Percentiles rank a stretch among this genome's conserved stretches.
Evolutionary conservation across 2,329 filamentous ascomycete genomes (phyloP).

Genomic region (Pezicula carpinea): DNA sequence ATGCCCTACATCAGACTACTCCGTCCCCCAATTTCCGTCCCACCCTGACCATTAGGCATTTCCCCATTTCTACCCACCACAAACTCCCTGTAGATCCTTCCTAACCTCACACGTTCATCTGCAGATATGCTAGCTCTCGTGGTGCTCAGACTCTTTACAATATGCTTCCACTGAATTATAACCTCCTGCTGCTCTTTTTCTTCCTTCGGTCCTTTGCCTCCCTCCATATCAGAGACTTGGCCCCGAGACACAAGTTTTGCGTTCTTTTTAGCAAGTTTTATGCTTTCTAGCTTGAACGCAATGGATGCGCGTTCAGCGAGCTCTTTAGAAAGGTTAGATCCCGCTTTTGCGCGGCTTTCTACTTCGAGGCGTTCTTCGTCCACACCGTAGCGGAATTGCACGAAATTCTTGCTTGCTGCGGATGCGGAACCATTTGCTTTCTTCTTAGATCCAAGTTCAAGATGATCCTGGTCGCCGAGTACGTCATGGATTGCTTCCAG

Average conservation of each 20-base stretch:
- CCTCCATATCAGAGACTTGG: slow-evolving; percentile 17
- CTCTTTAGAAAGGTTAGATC: slow-evolving; percentile 46
- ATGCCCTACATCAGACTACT: slow-evolving; percentile 78
- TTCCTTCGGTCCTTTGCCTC: slow-evolving; percentile 30
- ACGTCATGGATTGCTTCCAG: slow-evolving; percentile 95
- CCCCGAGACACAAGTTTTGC: slow-evolving; percentile 21
- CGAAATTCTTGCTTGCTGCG: slow-evolving; percentile 50
- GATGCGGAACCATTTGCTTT: slow-evolving; percentile 17
- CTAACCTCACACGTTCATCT: slow-evolving; percentile 69
- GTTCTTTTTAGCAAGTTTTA: slow-evolving; percentile 62
- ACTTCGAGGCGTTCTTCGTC: slow-evolving; percentile 44
- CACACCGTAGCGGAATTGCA: slow-evolving; percentile 79
- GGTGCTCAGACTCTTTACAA: slow-evolving; percentile 69
- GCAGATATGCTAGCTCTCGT: slow-evolving; percentile 80
- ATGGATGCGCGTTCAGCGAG: slow-evolving; percentile 77
- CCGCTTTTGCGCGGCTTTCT: slow-evolving; percentile 33
- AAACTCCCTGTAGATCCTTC: slow-evolving; percentile 87
- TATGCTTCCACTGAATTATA: slow-evolving; percentile 77
- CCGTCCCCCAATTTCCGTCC: slow-evolving; percentile 85
- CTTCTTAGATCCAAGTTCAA: slow-evolving; percentile 24
- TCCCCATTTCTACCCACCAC: slow-evolving; percentile 88
- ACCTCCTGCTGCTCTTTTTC: slow-evolving; percentile 59
- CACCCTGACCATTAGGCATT: slow-evolving; percentile 89
- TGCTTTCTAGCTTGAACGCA: slow-evolving; percentile 72
- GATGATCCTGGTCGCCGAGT: slow-evolving; percentile 57